These are phyloP conservation scores for Heterobasidion irregulare DNA, from an alignment of 1,284 basidiomycete genomes.

Conservation along the genomic window DNA sequence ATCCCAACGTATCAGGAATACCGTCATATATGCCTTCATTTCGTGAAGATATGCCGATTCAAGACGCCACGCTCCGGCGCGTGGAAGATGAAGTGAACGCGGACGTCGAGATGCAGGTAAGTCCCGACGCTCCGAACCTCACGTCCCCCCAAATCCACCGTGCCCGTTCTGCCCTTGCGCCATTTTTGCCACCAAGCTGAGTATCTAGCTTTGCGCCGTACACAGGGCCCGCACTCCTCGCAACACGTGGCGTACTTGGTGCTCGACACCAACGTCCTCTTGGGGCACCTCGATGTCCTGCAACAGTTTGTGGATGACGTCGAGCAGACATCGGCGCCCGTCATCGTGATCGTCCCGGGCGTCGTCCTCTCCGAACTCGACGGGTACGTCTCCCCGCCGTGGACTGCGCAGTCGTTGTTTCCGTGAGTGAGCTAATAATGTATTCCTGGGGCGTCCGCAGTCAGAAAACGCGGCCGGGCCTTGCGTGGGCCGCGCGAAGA, in stretches of 20 bases:
- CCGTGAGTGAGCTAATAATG: not conserved
- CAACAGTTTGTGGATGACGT: conserved; percentile 56
- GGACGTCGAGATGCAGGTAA: conserved; percentile 63
- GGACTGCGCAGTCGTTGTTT: not conserved
- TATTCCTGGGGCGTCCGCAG: conserved; percentile 23
- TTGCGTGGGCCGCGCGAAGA: conserved; percentile 60
- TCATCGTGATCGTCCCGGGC: conserved; percentile 59
- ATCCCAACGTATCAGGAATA: too few relatives aligned
- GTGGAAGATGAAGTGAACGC: conserved; percentile 46
- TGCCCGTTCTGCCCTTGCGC: not conserved
- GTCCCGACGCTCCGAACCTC: not conserved
- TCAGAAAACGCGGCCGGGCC: conserved; percentile 49
- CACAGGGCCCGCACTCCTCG: conserved; percentile 7
- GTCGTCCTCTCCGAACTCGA: conserved; percentile 70
- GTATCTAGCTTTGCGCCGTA: not conserved
- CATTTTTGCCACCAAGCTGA: not conserved
- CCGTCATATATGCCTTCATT: not conserved
- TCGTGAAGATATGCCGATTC: not conserved
- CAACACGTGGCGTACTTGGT: conserved; percentile 36
- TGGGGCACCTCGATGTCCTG: conserved; percentile 55
- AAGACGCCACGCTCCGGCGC: conserved; percentile 34
- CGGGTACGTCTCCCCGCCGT: conserved; percentile 32
- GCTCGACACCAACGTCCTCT: conserved; percentile 66
- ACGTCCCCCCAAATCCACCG: not conserved
- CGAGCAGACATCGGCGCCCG: conserved; percentile 36